Evolutionary conservation across 2,329 filamentous ascomycete species (phyloP), one percentile per base, ranked within the genome.

Genomic region (Lasiodiplodia sp.): DNA sequence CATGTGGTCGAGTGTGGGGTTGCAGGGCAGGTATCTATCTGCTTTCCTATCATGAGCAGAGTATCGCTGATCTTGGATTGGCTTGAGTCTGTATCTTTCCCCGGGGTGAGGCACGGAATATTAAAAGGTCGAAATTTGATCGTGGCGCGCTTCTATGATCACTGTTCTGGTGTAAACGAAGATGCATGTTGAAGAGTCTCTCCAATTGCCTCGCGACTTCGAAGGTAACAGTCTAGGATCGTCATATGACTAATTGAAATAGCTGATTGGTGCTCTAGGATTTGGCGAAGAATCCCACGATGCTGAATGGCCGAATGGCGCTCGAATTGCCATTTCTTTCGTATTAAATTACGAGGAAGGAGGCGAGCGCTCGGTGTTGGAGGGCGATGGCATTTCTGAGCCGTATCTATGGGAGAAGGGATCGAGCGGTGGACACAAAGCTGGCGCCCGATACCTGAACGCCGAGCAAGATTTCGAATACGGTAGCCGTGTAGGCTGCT

Each of bases 121-220:
- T 55, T 18, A 57, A 37, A 57, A 3, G 28, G 31, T 34, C 25
- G 31, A 11, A 38, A 34, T 44, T 14, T 34, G 57, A 47, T 18
- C 21, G 11, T 57, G 53, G 5, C n/a, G 4, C 10, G 3, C 8
- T 16, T 21, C 10, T 25, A 18, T 2, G 7, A 51, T 11, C 10
- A 34, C 21, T n/a, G 25, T 31, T 10, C 18, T 23, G 25, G 10
- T 21, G n/a, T 49, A 8, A 8, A 14, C 8, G 2, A 25, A 5
- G 18, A 65, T 75, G 34, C 75, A 79, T 55, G 72, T 76, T 25
- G 76, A 80, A 69, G 74, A 77, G 52, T 71, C 75, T 38, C 70
- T 79, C 49, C 78, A 80, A 68, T 69, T 79, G n/a, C 78, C 78
- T 2, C 75, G 78, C 52, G 78, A 81, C 70, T 80, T 81, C 63